phyloP scores from a whole-genome alignment of 371 early-diverging fungal genomes.

The Syncephalastrum sp. region DNA sequence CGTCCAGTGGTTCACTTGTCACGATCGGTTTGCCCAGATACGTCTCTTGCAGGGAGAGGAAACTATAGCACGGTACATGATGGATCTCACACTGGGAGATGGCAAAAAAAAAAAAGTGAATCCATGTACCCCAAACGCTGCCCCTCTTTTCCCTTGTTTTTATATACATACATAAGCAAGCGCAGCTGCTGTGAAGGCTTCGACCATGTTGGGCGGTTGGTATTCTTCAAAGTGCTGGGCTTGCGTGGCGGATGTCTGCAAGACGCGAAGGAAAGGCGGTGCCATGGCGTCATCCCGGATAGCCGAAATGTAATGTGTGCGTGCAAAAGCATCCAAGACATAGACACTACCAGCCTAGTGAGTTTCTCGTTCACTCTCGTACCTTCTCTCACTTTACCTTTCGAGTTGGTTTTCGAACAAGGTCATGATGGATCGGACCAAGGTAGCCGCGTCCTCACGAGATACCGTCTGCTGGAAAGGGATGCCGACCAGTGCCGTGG shows the following conservation, averaged over 20 bases:
- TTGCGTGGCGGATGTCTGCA: conserved; percentile 29
- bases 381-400: background rate
- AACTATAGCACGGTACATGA: conserved; percentile 31
- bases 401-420: conserved; percentile 3
- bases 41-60: conserved; percentile 45
- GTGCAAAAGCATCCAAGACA: conserved; percentile 36
- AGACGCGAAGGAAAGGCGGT: conserved; percentile 34
- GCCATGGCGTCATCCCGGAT: conserved; percentile 19
- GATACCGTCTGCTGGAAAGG: conserved; percentile 12
- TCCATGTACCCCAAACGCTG: too few species aligned
- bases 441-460: conserved; percentile 19
- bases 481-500: background rate
- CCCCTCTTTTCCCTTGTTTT: background rate
- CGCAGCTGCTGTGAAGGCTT: conserved; percentile 36
- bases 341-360: conserved; percentile 19
- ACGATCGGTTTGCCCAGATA: conserved; percentile 40
- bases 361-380: too few species aligned
- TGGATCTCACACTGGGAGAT: conserved; percentile 40
- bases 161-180: conserved; percentile 33
- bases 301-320: conserved; percentile 28
- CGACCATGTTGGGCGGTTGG: conserved; percentile 38
- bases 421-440: conserved; percentile 11
- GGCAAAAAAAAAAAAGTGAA: too few species aligned
- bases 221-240: conserved; percentile 7
- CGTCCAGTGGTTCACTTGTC: conserved; percentile 31